Conservation (phyloP, 768 basidiomycete species). For the Tylopilus cervinicoccineus region DNA sequence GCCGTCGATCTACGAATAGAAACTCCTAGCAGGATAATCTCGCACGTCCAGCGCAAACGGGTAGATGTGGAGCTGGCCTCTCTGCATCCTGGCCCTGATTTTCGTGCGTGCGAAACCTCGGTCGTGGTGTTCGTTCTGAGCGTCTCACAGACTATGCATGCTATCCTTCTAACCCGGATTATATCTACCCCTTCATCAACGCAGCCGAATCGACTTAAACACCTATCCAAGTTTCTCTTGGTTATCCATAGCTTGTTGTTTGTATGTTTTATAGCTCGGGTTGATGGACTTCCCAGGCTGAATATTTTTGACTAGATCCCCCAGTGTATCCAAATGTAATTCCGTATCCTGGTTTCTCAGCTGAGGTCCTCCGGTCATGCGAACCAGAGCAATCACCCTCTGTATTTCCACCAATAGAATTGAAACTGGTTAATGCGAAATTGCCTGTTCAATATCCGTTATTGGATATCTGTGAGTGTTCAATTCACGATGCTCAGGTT, state of each 20-base stretch:
- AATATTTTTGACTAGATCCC: slow-evolving; percentile 15
- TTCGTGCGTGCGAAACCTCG: slow-evolving; percentile 30
- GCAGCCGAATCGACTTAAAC: neutral
- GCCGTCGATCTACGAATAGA: slow-evolving; percentile 2
- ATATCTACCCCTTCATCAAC: slow-evolving; percentile 31
- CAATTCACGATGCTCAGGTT: neutral
- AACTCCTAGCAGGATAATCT: neutral
- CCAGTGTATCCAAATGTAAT: slow-evolving; percentile 21
- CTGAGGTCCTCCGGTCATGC: slow-evolving; percentile 2
- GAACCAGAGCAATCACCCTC: neutral
- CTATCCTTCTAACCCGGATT: slow-evolving; percentile 39
- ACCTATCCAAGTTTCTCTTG: slow-evolving; percentile 9
- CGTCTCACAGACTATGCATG: slow-evolving; percentile 32
- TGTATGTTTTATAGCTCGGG: slow-evolving; percentile 27
- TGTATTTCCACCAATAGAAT: neutral
- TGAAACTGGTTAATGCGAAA: slow-evolving; percentile 10
- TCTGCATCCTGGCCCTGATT: slow-evolving; percentile 21
- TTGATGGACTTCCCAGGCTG: neutral
- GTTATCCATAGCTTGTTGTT: slow-evolving; percentile 36
- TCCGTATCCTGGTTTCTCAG: slow-evolving; percentile 11
- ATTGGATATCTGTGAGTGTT: slow-evolving; percentile 35
- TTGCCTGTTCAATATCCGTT: slow-evolving; percentile 16
- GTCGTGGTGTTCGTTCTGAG: neutral
- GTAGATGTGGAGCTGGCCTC: slow-evolving; percentile 8
- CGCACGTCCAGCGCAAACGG: neutral